Percentiles rank a stretch among this genome's conserved stretches.
These are phyloP conservation scores for Xylaria telfairii DNA, from an alignment of 495 filamentous ascomycete genomes.

Conservation along the genomic window DNA sequence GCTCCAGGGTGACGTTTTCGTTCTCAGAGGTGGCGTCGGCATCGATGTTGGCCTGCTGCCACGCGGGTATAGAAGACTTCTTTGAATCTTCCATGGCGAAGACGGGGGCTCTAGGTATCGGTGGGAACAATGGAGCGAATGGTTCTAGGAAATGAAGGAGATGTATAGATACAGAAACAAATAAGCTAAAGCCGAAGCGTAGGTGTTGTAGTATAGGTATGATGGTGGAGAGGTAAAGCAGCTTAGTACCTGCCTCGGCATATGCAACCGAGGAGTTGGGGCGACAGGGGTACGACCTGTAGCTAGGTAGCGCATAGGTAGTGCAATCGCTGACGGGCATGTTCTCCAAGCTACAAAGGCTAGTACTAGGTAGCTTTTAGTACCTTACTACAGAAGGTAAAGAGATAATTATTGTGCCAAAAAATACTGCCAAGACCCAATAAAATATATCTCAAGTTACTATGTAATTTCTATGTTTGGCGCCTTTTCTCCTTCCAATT, in stretches of 20 bases:
- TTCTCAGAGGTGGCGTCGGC: slow-evolving; percentile 32
- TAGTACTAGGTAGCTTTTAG: not conserved
- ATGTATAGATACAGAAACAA: not conserved
- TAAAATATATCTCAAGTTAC: not conserved
- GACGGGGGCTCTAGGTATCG: not conserved
- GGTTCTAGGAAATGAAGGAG: not conserved
- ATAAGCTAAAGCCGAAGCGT: not conserved
- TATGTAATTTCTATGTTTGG: not conserved
- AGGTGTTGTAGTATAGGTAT: not conserved
- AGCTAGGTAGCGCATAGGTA: not conserved
- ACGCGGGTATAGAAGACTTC: slow-evolving; percentile 29
- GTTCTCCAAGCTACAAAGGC: not conserved
- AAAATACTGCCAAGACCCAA: not conserved
- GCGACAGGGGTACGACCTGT: not conserved
- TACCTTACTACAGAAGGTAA: not conserved
- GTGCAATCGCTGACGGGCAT: not conserved
- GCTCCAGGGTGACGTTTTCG: slow-evolving; percentile 61
- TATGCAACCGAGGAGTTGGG: slow-evolving; percentile 13
- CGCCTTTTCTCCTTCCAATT: not conserved
- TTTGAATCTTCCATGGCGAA: slow-evolving; percentile 30
- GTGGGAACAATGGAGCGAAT: not conserved
- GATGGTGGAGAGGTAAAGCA: not conserved
- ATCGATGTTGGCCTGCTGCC: slow-evolving; percentile 29
- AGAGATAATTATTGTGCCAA: not conserved
- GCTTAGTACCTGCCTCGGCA: slow-evolving; percentile 26